Evolutionary conservation across 1,284 basidiomycete genomes (phyloP), one percentile per base, ranked within the genome.

Genomic region (Pseudozyma sp.): DNA sequence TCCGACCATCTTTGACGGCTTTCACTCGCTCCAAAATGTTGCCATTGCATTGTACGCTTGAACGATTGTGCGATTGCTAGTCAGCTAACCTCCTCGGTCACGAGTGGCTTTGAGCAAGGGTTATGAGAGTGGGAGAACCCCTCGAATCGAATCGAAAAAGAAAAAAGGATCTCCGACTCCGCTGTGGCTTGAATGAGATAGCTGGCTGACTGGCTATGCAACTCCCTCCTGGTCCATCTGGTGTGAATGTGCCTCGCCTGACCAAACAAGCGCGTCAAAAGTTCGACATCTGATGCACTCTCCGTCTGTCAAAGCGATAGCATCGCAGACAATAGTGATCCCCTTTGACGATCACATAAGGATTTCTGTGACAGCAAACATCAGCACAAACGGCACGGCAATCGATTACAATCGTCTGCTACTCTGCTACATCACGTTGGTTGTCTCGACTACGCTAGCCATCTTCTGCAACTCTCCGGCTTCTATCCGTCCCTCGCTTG

Each of bases 121-220:
- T 11, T 11, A 38, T 9, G 36, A 39, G 7, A 43, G 21, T 19
- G 19, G 36, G 25, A 43, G n/a, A 49, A 14, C 3, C 14, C 34
- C 39, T 45, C 53, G 44, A 40, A 49, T 58, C 47, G 55, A 38
- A 43, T 42, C 25, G 34, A 16, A 36, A 4, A 35, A 55, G 42
- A n/a, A 40, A 40, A n/a, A 40, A 31, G 25, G 25, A 31, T 31
- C 25, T 31, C 53, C 39, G 53, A 59, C 57, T 44, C 57, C 57
- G 57, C 49, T 35, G 48, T 59, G 57, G 57, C 49, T 59, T 50
- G 57, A n/a, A n/a, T n/a, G 16, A 12, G 12, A 40, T 40, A 12
- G 39, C 16, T 13, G 11, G 39, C 39, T n/a, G 12, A 31, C 25
- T 31, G 25, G 25, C 25, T 31, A 31, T 31, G 25, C 25, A 6